These are phyloP conservation scores for Calycina herbarum DNA, from an alignment of 2,329 filamentous ascomycete species.

Conservation along the genomic window DNA sequence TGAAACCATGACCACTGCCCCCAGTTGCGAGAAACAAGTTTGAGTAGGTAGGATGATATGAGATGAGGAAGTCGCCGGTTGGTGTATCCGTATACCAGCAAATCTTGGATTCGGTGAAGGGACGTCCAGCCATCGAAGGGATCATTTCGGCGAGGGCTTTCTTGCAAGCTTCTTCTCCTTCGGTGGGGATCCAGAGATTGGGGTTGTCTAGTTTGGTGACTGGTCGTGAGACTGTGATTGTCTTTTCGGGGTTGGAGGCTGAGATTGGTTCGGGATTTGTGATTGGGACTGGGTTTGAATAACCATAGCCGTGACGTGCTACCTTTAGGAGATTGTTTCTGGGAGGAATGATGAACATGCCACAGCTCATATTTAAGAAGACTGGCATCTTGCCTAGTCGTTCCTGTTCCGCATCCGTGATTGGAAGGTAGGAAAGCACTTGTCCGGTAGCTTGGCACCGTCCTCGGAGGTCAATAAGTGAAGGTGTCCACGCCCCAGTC, in stretches of 20 bases:
- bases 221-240: constrained; percentile 25
- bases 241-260: constrained; percentile 7
- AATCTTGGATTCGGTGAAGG: constrained; percentile 52
- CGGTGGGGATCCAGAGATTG: constrained; percentile 24
- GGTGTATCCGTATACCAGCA: constrained; percentile 69
- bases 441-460: constrained; percentile 81
- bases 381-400: constrained; percentile 67
- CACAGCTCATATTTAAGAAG: constrained; percentile 68
- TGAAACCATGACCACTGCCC: constrained; percentile 51
- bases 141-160: constrained; percentile 45
- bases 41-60: constrained; percentile 51
- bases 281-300: constrained; percentile 44
- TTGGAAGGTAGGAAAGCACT: constrained; percentile 71
- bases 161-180: constrained; percentile 28
- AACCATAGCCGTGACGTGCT: constrained; percentile 61
- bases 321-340: constrained; percentile 55
- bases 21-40: constrained; percentile 51
- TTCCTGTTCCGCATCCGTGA: constrained; percentile 70
- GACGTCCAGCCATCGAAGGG: constrained; percentile 52
- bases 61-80: constrained; percentile 61
- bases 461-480: constrained; percentile 74
- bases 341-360: constrained; percentile 75
- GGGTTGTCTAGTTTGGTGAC: constrained; percentile 28
- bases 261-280: constrained; percentile 20
- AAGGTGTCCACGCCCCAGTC: constrained; percentile 82